Conservation (phyloP, 495 filamentous ascomycete species). For the Xylaria nigripes region DNA sequence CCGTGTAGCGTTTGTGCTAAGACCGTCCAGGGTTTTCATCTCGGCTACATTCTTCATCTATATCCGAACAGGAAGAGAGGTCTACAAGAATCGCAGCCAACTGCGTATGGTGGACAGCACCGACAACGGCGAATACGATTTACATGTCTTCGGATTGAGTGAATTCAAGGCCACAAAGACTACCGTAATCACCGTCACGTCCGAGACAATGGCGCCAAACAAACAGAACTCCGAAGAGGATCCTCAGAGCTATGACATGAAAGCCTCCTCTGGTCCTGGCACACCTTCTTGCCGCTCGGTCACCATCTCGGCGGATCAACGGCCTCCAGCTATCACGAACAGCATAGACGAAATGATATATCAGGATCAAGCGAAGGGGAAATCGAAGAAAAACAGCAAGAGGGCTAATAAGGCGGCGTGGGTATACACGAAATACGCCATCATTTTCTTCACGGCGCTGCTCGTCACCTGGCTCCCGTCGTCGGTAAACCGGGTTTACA, state of each 20-base stretch:
- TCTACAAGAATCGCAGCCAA: conserved; percentile 50
- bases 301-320: too few species aligned
- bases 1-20: conserved; percentile 2
- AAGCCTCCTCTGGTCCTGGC: conserved; percentile 2
- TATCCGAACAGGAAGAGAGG: conserved; percentile 58
- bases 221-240: conserved; percentile 18
- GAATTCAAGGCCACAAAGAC: conserved; percentile 45
- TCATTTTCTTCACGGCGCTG: conserved; percentile 79
- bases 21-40: conserved; percentile 48
- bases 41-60: conserved; percentile 66
- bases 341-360: conserved; percentile 6
- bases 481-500: conserved; percentile 69
- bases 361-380: conserved; percentile 17
- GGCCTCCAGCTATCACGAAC: too few species aligned
- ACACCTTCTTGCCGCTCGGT: too few species aligned
- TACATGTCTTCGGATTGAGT: conserved; percentile 35
- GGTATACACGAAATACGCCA: conserved; percentile 74
- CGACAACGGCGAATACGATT: too few species aligned
- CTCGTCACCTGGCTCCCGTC: conserved; percentile 83
- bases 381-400: conserved; percentile 23
- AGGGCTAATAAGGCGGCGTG: conserved; percentile 49
- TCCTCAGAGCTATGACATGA: conserved; percentile 16
- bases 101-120: conserved; percentile 38
- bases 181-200: conserved; percentile 47
- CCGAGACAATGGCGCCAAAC: conserved; percentile 26